Percentiles rank a stretch among this genome's conserved stretches.
phyloP scores from a whole-genome alignment of 1,284 basidiomycete genomes.

The Ustilago loliicola region DNA sequence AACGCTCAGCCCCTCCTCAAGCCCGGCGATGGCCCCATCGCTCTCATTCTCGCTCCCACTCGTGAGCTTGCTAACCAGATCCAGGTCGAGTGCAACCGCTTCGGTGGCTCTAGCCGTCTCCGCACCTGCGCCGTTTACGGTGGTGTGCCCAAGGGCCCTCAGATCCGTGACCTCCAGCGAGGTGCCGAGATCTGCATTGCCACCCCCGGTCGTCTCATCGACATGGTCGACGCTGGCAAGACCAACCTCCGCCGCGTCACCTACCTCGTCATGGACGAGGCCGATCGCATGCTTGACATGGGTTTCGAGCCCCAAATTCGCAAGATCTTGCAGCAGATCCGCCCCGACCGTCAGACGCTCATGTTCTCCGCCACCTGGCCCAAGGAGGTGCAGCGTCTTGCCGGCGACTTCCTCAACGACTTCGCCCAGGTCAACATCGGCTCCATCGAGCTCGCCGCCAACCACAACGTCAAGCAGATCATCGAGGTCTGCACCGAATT shows the following conservation, averaged over 20 bases:
- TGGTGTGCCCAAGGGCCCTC: conserved; percentile 97
- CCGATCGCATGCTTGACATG: conserved; percentile 98
- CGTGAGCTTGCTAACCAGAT: conserved; percentile 99
- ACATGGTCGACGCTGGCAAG: conserved; percentile 95
- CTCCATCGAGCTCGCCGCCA: conserved; percentile 97
- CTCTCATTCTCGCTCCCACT: conserved; percentile 94
- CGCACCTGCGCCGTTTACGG: conserved; percentile 99
- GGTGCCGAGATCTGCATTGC: conserved; percentile 97
- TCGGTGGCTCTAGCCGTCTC: conserved; percentile 95
- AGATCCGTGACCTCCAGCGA: conserved; percentile 95
- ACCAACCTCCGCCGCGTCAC: conserved; percentile 95
- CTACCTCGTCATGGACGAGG: conserved; percentile 99
- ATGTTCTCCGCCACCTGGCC: conserved; percentile 99
- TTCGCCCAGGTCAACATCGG: conserved; percentile 99
- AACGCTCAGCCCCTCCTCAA: conserved; percentile 97
- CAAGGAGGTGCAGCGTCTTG: conserved; percentile 98
- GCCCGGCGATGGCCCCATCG: conserved; percentile 96
- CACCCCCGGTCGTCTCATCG: conserved; percentile 78
- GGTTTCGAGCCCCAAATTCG: conserved; percentile 99
- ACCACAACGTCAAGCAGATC: conserved; percentile 95
- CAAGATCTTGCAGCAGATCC: conserved; percentile 96
- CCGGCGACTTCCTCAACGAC: conserved; percentile 93
- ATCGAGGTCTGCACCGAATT: conserved; percentile 97
- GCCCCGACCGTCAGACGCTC: conserved; percentile 87
- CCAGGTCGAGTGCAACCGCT: conserved; percentile 98